These are phyloP conservation scores for Arthrobotrys sinensis DNA, from an alignment of 2,329 filamentous ascomycete genomes.

Conservation along the genomic window DNA sequence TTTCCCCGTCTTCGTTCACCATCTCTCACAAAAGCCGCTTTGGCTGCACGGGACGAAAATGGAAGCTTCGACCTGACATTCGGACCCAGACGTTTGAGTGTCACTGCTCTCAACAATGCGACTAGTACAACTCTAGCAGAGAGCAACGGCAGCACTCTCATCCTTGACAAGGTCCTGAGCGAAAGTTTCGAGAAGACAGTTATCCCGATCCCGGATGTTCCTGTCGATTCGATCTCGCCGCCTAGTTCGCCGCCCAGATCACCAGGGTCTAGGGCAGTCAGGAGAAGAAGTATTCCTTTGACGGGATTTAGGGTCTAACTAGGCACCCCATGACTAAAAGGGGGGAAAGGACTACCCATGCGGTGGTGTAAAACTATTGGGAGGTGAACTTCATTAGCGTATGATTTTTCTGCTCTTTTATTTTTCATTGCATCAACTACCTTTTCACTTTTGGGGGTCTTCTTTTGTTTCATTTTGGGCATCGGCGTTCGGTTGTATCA, in stretches of 20 bases:
- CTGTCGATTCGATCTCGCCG: constrained; percentile 19
- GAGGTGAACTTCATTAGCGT: background rate
- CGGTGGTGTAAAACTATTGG: background rate
- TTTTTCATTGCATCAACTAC: constrained; percentile 6
- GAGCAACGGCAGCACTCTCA: constrained; percentile 42
- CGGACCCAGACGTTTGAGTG: constrained; percentile 28
- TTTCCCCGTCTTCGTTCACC: constrained; percentile 47
- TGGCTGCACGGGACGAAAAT: constrained; percentile 46
- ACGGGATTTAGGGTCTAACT: constrained; percentile 37
- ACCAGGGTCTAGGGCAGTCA: constrained; percentile 5
- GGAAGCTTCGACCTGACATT: constrained; percentile 36
- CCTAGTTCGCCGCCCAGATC: constrained; percentile 11
- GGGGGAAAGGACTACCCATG: background rate
- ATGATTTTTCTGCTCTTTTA: background rate
- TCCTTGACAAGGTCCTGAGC: constrained; percentile 35
- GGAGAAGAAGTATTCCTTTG: constrained; percentile 37
- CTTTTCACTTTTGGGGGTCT: constrained; percentile 4
- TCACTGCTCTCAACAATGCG: constrained; percentile 33
- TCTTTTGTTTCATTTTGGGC: constrained; percentile 12
- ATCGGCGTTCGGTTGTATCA: constrained; percentile 42
- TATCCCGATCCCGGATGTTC: constrained; percentile 18
- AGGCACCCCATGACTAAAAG: background rate
- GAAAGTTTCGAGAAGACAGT: constrained; percentile 21
- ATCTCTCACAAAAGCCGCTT: constrained; percentile 51
- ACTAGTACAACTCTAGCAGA: constrained; percentile 8